Percentiles rank a stretch among this genome's conserved stretches.
phyloP scores from a whole-genome alignment of 2,329 filamentous ascomycete species.

The Paramyrothecium roridum region DNA sequence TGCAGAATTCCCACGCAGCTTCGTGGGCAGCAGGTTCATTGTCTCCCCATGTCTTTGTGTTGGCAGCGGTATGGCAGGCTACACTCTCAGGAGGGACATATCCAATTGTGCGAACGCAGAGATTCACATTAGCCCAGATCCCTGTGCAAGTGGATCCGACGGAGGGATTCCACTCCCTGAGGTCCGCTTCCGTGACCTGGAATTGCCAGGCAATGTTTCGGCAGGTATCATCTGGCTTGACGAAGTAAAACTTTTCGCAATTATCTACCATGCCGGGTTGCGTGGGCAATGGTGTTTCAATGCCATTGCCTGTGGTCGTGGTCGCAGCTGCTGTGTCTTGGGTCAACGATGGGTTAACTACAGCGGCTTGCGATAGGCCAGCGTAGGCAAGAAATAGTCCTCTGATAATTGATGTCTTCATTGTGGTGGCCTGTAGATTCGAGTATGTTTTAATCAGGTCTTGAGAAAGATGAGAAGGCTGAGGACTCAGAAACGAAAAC shows the following conservation, averaged over 20 bases:
- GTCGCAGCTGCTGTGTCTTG: neutral
- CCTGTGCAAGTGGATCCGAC: slow-evolving; percentile 8
- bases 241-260: slow-evolving; percentile 23
- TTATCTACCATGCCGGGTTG: slow-evolving; percentile 23
- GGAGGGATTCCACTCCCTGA: slow-evolving; percentile 16
- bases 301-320: slow-evolving; percentile 8
- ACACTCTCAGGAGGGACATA: neutral
- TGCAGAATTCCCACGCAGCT: neutral
- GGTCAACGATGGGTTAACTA: too few relatives aligned
- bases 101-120: slow-evolving; percentile 9
- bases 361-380: neutral
- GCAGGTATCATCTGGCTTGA: slow-evolving; percentile 18
- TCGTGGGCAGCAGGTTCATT: neutral
- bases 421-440: too few relatives aligned
- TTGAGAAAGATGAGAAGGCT: too few relatives aligned
- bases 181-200: slow-evolving; percentile 16
- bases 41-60: neutral
- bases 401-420: too few relatives aligned
- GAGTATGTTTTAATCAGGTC: too few relatives aligned
- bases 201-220: slow-evolving; percentile 14
- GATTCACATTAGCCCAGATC: slow-evolving; percentile 8
- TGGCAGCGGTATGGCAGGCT: neutral
- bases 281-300: slow-evolving; percentile 23
- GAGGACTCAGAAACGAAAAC: too few relatives aligned
- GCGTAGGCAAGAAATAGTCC: too few relatives aligned